Base-by-base conservation (phyloP, 306 rosid genomes). In the Cajanus cajan region DNA sequence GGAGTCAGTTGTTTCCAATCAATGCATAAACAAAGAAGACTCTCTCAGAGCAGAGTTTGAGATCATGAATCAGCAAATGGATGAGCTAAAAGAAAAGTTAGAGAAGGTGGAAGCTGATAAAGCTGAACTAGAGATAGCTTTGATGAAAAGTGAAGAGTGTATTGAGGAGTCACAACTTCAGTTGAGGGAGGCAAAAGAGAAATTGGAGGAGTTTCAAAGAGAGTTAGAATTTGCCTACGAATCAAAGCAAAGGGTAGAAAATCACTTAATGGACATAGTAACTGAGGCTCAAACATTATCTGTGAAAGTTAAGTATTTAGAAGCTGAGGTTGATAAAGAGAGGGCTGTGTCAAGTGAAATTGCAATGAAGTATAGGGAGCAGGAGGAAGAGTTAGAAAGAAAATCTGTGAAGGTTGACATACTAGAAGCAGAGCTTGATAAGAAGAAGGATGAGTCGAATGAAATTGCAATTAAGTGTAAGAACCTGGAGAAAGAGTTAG, bases 181-280 rank as follows among this genome's bases (percentile, higher is more conserved):
- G 88, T 80, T 88, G 79, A 87, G 58, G 33, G 93, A 88, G 70
- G 86, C 94, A 64, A 85, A 82, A 43, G 82, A 74, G 82, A 88
- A 87, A 83, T 47, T 94, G 78, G 90, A 85, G 82, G 91, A 82
- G 81, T 58, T 92, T 61, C 91, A 87, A 58, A 82, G 63, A 52
- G 97, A 89, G 75, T 85, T 93, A 43, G 80, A 81, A 66, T 66
- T 51, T 74, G 87, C 88, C 14, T 86, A 80, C 75, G 88, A 86
- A 74, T 90, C 90, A 50, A 93, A 83, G 76, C 84, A 89, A 82
- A 71, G 54, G 47, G 72, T 90, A 8, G 98, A 93, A 78, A 82
- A 89, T 78, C 90, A 83, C 80, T 88, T 96, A 28, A 22, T 78
- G 41, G 84, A 87, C 87, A 79, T 93, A 74, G 96, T 89, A 78